Percentiles rank a stretch among this genome's conserved stretches.
Conservation (phyloP, 148 eudicot genomes). For the Heliamphora exappendiculata region DNA sequence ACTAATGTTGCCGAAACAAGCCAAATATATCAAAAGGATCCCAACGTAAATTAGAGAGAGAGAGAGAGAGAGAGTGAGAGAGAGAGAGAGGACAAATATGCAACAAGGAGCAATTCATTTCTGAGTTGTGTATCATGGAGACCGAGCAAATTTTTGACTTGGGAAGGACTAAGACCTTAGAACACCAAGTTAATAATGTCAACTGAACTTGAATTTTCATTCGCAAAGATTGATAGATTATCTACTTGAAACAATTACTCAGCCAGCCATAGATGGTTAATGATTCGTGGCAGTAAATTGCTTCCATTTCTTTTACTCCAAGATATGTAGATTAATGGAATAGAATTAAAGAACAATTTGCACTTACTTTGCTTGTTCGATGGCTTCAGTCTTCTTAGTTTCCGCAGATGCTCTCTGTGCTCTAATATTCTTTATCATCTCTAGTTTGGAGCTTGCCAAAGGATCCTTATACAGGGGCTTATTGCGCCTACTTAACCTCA, state of each 20-base stretch:
- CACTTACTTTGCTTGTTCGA: constrained; percentile 79
- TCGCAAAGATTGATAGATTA: not conserved
- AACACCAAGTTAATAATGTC: constrained; percentile 1
- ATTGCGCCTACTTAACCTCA: constrained; percentile 33
- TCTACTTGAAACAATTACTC: not conserved
- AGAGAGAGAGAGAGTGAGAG: not conserved
- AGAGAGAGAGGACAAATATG: not conserved
- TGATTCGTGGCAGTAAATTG: not conserved
- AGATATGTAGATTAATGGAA: not conserved
- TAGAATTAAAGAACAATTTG: not conserved
- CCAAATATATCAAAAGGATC: not conserved
- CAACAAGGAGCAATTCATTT: not conserved
- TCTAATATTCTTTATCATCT: constrained; percentile 86
- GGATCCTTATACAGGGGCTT: constrained; percentile 72
- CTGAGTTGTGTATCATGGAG: no score
- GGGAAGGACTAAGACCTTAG: not conserved
- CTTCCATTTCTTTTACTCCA: not conserved
- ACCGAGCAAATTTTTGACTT: not conserved
- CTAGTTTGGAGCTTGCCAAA: constrained; percentile 59
- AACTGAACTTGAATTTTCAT: not conserved
- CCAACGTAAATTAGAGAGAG: not conserved
- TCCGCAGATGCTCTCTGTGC: constrained; percentile 62
- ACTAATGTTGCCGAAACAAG: not conserved
- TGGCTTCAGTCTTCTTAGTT: constrained; percentile 45
- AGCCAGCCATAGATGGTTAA: not conserved